Conservation (phyloP, 2,329 filamentous ascomycete species). For the Diaporthe eres region DNA sequence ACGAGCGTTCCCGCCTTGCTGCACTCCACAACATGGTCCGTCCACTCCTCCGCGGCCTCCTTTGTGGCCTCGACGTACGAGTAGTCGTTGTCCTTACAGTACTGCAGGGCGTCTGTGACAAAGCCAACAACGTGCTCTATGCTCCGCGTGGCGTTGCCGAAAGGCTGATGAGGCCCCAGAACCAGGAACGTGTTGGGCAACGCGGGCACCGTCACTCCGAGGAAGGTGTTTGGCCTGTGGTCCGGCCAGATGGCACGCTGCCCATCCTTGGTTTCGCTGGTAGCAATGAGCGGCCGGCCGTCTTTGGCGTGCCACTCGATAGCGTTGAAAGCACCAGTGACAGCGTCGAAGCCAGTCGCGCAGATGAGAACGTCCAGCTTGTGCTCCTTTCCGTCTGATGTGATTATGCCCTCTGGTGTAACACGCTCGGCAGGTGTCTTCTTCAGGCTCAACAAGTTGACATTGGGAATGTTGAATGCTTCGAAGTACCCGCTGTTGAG, state of each 20-base stretch:
- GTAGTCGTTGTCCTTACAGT: constrained; percentile 24
- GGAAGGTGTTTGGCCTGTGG: constrained; percentile 40
- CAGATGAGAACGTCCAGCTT: constrained; percentile 52
- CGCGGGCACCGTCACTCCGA: constrained; percentile 40
- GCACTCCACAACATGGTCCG: constrained; percentile 38
- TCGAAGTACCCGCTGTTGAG: constrained; percentile 60
- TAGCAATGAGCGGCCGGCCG: constrained; percentile 46
- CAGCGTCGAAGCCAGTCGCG: constrained; percentile 52
- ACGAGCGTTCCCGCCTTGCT: constrained; percentile 37
- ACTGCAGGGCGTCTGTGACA: constrained; percentile 26
- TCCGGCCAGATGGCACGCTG: constrained; percentile 19
- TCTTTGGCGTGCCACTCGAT: constrained; percentile 32
- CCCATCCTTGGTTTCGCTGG: constrained; percentile 29
- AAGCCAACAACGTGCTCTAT: constrained; percentile 40
- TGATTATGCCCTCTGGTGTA: constrained; percentile 49
- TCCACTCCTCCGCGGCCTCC: constrained; percentile 38
- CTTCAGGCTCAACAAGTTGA: no score
- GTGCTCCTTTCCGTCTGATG: constrained; percentile 44
- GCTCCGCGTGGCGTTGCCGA: constrained; percentile 40
- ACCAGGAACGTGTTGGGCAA: constrained; percentile 42
- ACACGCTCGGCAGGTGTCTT: constrained; percentile 44
- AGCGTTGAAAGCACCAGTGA: constrained; percentile 44
- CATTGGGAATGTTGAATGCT: no score
- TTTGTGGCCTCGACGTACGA: constrained; percentile 31
- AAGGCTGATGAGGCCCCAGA: constrained; percentile 43